Percentiles rank a stretch among this genome's conserved stretches.
Evolutionary conservation across 1,284 basidiomycete genomes (phyloP).

Genomic region (Ustilago xerochloae): DNA sequence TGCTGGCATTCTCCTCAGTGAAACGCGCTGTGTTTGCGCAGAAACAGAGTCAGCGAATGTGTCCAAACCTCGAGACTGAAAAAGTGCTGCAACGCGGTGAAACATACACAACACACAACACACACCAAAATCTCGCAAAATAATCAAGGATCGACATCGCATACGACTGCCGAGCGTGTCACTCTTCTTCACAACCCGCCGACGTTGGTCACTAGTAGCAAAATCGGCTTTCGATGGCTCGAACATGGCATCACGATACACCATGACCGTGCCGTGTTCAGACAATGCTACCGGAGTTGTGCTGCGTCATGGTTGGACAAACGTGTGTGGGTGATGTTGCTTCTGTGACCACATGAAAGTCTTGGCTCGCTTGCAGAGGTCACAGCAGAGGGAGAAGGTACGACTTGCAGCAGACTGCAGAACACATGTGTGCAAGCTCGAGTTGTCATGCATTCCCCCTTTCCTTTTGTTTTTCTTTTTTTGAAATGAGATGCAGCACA

Average conservation of each 20-base stretch:
- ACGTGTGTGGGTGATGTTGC: too few species aligned
- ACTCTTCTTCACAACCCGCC: neutral
- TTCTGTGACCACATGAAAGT: neutral
- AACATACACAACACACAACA: constrained; percentile 23
- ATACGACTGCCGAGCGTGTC: constrained; percentile 16
- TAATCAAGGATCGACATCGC: constrained; percentile 37
- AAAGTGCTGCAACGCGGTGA: too few species aligned
- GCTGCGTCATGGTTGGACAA: too few species aligned
- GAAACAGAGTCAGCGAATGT: too few species aligned
- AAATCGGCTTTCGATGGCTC: too few species aligned
- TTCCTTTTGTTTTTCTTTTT: constrained; percentile 24
- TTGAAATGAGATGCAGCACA: constrained; percentile 12
- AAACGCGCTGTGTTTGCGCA: too few species aligned
- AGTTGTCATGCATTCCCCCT: constrained; percentile 9
- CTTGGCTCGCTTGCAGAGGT: neutral
- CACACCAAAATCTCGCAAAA: neutral
- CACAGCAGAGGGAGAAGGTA: neutral
- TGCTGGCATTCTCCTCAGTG: too few species aligned
- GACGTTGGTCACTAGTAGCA: too few species aligned
- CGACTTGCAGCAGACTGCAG: neutral
- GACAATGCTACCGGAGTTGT: too few species aligned
- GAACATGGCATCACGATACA: too few species aligned
- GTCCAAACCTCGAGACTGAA: too few species aligned
- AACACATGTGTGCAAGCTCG: neutral
- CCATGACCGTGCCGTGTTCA: too few species aligned